Conservation (phyloP, 2,329 filamentous ascomycete species). For the Dothiorella sarmentorum region DNA sequence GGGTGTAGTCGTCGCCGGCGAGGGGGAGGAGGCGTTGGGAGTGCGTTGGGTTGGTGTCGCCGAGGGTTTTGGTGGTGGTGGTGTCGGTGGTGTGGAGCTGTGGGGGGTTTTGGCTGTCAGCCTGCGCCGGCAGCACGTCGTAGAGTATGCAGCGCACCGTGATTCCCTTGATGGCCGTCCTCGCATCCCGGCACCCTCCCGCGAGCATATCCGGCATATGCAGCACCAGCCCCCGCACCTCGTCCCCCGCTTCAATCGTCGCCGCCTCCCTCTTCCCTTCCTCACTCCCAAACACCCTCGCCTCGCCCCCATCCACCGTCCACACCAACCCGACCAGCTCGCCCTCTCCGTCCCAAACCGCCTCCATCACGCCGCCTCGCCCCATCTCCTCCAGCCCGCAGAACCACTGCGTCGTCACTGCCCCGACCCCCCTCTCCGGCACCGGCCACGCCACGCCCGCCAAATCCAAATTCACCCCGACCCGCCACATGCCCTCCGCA, state of each 20-base stretch:
- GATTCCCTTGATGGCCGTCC: neutral
- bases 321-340: constrained; percentile 20
- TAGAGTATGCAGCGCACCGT: neutral
- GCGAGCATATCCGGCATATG: neutral
- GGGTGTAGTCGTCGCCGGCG: neutral
- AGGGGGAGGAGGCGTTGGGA: neutral
- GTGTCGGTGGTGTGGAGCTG: too few relatives aligned
- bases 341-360: constrained; percentile 20
- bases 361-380: constrained; percentile 20
- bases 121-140: neutral
- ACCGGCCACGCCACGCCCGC: constrained; percentile 19
- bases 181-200: neutral
- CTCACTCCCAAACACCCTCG: constrained; percentile 20
- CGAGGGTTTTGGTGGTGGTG: neutral
- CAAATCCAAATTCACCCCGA: neutral
- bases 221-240: constrained; percentile 21
- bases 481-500: neutral
- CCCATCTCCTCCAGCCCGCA: constrained; percentile 22
- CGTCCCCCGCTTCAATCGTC: constrained; percentile 3
- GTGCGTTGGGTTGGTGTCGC: neutral
- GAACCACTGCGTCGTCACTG: constrained; percentile 20
- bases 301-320: constrained; percentile 13
- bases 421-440: neutral
- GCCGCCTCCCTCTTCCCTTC: neutral
- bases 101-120: too few relatives aligned